phyloP scores from a whole-genome alignment of 495 filamentous ascomycete species.

The Aspergillus cavernicola region DNA sequence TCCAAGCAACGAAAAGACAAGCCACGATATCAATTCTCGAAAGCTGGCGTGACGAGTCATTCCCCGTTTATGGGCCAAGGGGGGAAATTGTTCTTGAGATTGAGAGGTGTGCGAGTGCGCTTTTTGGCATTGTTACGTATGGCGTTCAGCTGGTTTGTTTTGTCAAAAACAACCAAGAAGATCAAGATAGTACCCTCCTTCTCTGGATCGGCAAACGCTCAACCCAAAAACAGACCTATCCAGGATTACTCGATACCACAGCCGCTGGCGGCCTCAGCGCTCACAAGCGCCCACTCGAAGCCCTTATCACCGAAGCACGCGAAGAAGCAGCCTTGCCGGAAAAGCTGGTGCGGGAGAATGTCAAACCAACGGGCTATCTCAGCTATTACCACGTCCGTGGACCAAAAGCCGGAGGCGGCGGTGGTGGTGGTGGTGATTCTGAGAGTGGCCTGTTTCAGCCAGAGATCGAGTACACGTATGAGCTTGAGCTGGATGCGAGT shows the following conservation, averaged over 20 bases:
- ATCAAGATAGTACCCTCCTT: slow-evolving; percentile 27
- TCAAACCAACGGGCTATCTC: slow-evolving; percentile 19
- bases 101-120: slow-evolving; percentile 42
- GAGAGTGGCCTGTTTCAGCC: slow-evolving; percentile 37
- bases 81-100: slow-evolving; percentile 30
- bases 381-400: slow-evolving; percentile 37
- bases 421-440: slow-evolving; percentile 24
- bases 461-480: slow-evolving; percentile 47
- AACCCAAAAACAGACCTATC: slow-evolving; percentile 44
- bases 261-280: slow-evolving; percentile 52
- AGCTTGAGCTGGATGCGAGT: slow-evolving; percentile 39
- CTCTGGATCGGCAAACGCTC: slow-evolving; percentile 52
- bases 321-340: slow-evolving; percentile 50
- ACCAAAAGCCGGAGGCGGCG: neutral
- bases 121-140: slow-evolving; percentile 49
- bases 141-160: slow-evolving; percentile 52
- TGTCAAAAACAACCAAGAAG: slow-evolving; percentile 8
- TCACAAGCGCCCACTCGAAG: slow-evolving; percentile 40
- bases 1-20: no score
- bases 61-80: slow-evolving; percentile 25
- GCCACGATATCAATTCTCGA: slow-evolving; percentile 63
- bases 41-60: slow-evolving; percentile 46
- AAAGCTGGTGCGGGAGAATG: slow-evolving; percentile 22
- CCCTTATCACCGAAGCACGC: slow-evolving; percentile 48
- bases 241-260: slow-evolving; percentile 51